Evolutionary conservation across 345 rosid species (phyloP), one percentile per base, ranked within the genome.

Genomic region (Stellera chamaejasme): DNA sequence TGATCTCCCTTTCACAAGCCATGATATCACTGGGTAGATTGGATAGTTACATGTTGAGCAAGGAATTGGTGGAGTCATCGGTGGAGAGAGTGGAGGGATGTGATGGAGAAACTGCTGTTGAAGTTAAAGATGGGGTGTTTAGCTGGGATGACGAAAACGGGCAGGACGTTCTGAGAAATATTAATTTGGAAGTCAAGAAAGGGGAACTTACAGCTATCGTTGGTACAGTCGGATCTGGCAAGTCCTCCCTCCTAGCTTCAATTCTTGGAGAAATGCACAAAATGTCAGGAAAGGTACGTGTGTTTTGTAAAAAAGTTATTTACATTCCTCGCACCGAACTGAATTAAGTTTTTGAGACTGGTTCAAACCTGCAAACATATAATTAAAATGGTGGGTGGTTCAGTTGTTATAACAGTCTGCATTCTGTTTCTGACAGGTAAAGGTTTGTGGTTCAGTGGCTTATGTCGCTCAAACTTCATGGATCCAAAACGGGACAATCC

Each of bases 381-480:
- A 27, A 23, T 53, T 43, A 25, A 19, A 23, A 13, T 11, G 9
- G 47, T 45, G 25, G 26, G 42, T 36, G 5, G 25, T 32, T 0
- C 27, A 27, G 13, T n/a, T 32, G 6, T 53, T 41, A 12, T 26
- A 41, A 19, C 13, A 27, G 50, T 45, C 19, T 16, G 47, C 12
- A 19, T 67, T 58, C 45, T 64, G 23, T 19, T 19, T 19, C 15
- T 44, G 62, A 43, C 72, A 89, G 95, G 90, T 90, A 55, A 78
- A 71, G 72, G 79, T 86, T 53, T 86, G 86, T 52, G 98, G 98
- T 54, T 65, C 78, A 43, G 84, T 88, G 14, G 95, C 93, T 32
- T 92, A 88, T 63, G 95, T 92, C n/a, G 96, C 93, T 16, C 98
- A 92, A 67, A 84, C 96, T 26, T 75, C 98, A 6, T 92, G 98